These are phyloP conservation scores for Xylaria flabelliformis DNA, from an alignment of 495 filamentous ascomycete genomes.

Conservation along the genomic window DNA sequence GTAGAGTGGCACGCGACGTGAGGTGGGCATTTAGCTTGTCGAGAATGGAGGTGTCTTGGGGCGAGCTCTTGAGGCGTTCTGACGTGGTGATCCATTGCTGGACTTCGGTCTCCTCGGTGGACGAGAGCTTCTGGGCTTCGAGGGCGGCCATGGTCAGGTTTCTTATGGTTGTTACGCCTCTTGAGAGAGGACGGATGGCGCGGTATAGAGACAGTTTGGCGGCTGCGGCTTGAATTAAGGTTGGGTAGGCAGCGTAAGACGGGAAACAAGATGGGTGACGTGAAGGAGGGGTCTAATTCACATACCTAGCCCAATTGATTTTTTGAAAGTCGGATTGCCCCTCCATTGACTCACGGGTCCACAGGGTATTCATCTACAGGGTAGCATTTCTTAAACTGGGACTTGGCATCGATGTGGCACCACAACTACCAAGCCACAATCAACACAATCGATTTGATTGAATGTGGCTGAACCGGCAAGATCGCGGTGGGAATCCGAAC, in stretches of 20 bases:
- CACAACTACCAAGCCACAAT: not conserved
- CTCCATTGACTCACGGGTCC: constrained; percentile 19
- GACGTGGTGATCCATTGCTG: constrained; percentile 84
- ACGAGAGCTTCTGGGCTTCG: constrained; percentile 70
- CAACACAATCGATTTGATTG: not conserved
- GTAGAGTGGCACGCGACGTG: constrained; percentile 83
- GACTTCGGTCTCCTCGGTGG: constrained; percentile 81
- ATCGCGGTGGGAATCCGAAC: constrained; percentile 4
- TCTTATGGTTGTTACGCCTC: constrained; percentile 46
- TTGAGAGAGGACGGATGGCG: constrained; percentile 49
- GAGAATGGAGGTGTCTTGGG: constrained; percentile 68
- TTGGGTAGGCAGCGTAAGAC: constrained; percentile 18
- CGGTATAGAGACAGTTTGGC: constrained; percentile 59
- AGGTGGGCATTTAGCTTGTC: constrained; percentile 83
- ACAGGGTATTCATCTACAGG: not conserved
- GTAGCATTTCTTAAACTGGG: not conserved
- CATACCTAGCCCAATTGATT: constrained; percentile 2
- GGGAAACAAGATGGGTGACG: not conserved
- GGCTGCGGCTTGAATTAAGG: constrained; percentile 13
- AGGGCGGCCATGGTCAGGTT: constrained; percentile 65
- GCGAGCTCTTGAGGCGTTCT: constrained; percentile 64
- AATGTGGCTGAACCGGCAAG: constrained; percentile 1
- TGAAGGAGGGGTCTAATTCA: constrained; percentile 19
- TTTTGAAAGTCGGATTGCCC: constrained; percentile 20
- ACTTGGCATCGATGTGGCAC: not conserved